Evolutionary conservation across 257 asterid genomes (phyloP).

Genomic region (Solanum sejunctum): DNA sequence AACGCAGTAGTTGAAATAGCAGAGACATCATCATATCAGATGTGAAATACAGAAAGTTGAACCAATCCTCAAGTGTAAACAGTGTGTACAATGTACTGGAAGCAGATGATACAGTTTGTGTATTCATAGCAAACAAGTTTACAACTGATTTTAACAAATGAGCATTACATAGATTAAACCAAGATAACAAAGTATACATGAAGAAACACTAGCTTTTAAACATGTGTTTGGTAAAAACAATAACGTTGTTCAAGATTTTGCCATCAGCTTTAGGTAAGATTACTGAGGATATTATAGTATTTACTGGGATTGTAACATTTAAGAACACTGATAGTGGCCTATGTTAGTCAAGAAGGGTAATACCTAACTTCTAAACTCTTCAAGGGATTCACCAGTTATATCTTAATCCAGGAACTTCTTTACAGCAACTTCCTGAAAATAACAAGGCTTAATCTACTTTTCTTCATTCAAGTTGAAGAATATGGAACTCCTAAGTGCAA

Average conservation of each 20-base stretch:
- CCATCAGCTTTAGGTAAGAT: no score
- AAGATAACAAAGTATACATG: not conserved
- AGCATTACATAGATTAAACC: not conserved
- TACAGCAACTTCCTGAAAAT: not conserved
- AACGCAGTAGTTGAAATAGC: not conserved
- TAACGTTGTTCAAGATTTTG: no score
- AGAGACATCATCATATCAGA: not conserved
- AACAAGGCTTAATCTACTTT: slow-evolving; percentile 4
- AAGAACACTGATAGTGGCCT: no score
- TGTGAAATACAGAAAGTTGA: not conserved
- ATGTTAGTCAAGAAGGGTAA: no score
- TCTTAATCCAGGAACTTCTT: no score
- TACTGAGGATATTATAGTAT: no score
- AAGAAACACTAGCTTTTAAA: no score
- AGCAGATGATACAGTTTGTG: not conserved
- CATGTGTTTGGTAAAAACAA: no score
- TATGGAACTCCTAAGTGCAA: not conserved
- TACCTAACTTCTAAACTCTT: no score
- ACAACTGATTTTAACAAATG: not conserved
- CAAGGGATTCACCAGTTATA: no score
- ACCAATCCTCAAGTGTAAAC: not conserved
- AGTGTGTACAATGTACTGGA: not conserved
- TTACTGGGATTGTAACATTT: no score
- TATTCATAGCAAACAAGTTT: not conserved
- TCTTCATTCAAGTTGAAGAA: not conserved